phyloP scores from a whole-genome alignment of 345 rosid species.

The Syzygium jambos region DNA sequence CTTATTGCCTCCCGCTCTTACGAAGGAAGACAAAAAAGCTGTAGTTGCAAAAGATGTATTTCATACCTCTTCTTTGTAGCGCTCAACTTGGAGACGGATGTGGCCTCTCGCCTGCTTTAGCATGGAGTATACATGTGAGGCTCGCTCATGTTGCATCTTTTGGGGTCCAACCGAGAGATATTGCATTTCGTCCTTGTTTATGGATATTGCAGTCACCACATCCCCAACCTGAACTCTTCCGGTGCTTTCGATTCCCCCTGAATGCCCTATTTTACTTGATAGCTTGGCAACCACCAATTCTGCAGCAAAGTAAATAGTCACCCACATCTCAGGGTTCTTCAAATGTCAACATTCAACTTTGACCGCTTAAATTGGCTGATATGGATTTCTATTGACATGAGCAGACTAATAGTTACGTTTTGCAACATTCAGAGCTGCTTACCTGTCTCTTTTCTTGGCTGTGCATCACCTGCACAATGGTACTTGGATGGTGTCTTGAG shows the following conservation, averaged over 20 bases:
- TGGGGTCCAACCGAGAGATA: conserved; percentile 17
- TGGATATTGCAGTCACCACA: conserved; percentile 16
- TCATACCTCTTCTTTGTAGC: conserved; percentile 10
- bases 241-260: conserved; percentile 13
- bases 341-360: background rate
- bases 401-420: background rate
- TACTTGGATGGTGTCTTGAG: conserved; percentile 12
- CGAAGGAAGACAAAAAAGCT: background rate
- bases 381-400: background rate
- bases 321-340: background rate
- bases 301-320: background rate
- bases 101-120: conserved; percentile 13
- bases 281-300: conserved; percentile 18
- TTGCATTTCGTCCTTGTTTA: conserved; percentile 16
- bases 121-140: conserved; percentile 5
- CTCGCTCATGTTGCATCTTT: conserved; percentile 12
- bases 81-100: conserved; percentile 19
- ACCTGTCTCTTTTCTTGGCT: conserved; percentile 16
- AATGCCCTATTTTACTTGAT: conserved; percentile 13
- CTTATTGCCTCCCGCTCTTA: background rate
- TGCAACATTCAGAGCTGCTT: background rate
- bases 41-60: background rate
- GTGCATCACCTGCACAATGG: background rate
- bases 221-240: conserved; percentile 24
- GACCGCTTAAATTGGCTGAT: background rate